These are phyloP conservation scores for Cornus kousa DNA, from an alignment of 148 eudicot species.

Conservation along the genomic window DNA sequence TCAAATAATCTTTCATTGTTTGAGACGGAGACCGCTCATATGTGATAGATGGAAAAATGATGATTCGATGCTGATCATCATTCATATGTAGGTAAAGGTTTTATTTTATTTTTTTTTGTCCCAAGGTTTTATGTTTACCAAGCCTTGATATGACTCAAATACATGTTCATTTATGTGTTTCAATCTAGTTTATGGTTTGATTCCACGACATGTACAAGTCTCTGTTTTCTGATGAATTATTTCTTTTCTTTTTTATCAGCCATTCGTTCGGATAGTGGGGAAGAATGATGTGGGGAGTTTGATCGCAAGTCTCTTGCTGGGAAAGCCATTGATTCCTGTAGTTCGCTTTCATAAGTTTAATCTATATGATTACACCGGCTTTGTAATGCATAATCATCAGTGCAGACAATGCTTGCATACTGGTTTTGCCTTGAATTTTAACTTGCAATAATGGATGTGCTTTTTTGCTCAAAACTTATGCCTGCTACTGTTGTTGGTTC, in stretches of 20 bases:
- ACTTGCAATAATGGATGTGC: too few species aligned
- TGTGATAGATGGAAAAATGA: too few species aligned
- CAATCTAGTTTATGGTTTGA: background rate
- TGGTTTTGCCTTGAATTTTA: too few species aligned
- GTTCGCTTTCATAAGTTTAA: slow-evolving; percentile 4
- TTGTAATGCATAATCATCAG: background rate
- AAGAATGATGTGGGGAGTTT: background rate
- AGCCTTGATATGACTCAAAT: background rate
- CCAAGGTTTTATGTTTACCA: too few species aligned
- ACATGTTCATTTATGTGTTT: background rate
- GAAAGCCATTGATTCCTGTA: background rate
- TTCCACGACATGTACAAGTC: background rate
- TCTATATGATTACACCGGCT: slow-evolving; percentile 1
- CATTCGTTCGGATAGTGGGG: slow-evolving; percentile 8
- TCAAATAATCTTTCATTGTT: too few species aligned
- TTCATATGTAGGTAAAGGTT: too few species aligned
- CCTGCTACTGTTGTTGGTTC: too few species aligned
- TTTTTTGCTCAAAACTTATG: too few species aligned
- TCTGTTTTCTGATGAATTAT: background rate
- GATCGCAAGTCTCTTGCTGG: background rate
- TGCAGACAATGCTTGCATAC: background rate
- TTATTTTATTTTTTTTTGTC: too few species aligned
- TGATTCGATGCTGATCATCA: too few species aligned
- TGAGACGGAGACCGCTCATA: too few species aligned
- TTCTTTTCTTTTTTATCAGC: slow-evolving; percentile 11